These are phyloP conservation scores for Glutinoglossum americanum DNA, from an alignment of 495 filamentous ascomycete species.

Conservation along the genomic window DNA sequence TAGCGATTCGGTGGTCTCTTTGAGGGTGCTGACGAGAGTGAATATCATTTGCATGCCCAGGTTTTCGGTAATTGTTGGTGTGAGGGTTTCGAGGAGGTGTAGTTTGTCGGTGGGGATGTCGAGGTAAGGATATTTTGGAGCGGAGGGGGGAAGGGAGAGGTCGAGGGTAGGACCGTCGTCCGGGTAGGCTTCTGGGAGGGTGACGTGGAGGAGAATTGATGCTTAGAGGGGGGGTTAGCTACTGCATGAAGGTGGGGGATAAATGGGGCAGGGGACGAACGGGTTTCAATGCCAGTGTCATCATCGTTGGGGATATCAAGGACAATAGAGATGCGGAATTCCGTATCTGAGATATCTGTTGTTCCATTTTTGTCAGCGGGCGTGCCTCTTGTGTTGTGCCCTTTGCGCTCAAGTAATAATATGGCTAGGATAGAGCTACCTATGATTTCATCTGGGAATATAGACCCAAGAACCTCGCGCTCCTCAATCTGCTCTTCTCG, in stretches of 20 bases:
- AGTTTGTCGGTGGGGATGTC: slow-evolving; percentile 47
- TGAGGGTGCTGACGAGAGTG: slow-evolving; percentile 64
- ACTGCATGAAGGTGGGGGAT: neutral
- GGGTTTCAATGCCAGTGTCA: slow-evolving; percentile 32
- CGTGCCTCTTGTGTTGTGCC: too few relatives aligned
- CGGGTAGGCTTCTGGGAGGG: slow-evolving; percentile 72
- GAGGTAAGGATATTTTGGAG: slow-evolving; percentile 37
- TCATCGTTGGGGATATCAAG: slow-evolving; percentile 50
- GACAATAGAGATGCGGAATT: slow-evolving; percentile 62
- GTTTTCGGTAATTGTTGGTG: slow-evolving; percentile 62
- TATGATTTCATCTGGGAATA: slow-evolving; percentile 95
- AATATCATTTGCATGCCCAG: slow-evolving; percentile 98
- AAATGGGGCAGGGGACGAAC: slow-evolving; percentile 10
- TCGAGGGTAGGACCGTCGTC: slow-evolving; percentile 65
- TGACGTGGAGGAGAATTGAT: slow-evolving; percentile 56
- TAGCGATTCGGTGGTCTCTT: slow-evolving; percentile 68
- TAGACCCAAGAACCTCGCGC: slow-evolving; percentile 89
- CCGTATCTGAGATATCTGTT: slow-evolving; percentile 63
- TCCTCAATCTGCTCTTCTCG: slow-evolving; percentile 88
- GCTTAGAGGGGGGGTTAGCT: slow-evolving; percentile 17
- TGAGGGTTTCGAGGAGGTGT: slow-evolving; percentile 42
- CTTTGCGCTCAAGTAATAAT: too few relatives aligned
- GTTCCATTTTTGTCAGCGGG: neutral
- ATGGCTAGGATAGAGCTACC: too few relatives aligned
- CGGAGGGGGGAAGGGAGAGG: slow-evolving; percentile 47